Evolutionary conservation across 106 monocot genomes (phyloP), one percentile per base, ranked within the genome.

Genomic region (Amphibolis antarctica): DNA sequence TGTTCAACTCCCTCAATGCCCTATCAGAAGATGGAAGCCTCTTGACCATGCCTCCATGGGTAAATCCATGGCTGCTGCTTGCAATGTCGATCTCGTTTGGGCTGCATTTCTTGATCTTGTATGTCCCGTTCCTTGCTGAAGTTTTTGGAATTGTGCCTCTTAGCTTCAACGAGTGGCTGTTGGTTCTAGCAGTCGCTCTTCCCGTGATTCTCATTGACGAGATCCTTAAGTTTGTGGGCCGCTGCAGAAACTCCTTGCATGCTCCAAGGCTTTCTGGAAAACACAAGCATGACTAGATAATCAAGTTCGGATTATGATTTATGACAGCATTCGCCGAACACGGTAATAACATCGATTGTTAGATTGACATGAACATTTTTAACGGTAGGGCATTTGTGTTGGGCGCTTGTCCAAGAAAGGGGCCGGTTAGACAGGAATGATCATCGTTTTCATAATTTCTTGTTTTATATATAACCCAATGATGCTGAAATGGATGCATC

Each of bases 1-100:
- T 91, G 91, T 91, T 91, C 76, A 91, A 91, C 50, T 86, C 91
- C 12, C 86, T 91, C 18, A 91, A 91, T 61, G 91, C 91, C 1
- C 74, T 91, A 14, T 86, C 86, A 0, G 91, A 91, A 55, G 86
- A 91, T 28, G 79, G 71, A 12, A 86, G 86, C 59, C 80, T 86
- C 23, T 44, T 91, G 28, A 71, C 63, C 69, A 90, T 90, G 89
- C 89, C 89, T 20, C 90, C 90, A 6, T 90, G 90, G 90, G 85
- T 86, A 48, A 86, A 91, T 65, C 91, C 91, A 0, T 91, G 86
- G 86, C 81, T 91, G 12, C 76, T 91, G 11, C 43, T 83, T 15
- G 91, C 91, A 28, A 91, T 91, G 86, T 78, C 91, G 9, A 14
- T 83, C 31, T 91, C 91, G 0, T 91, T 91, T 22, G 91, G 72